Conservation (phyloP, 768 basidiomycete species). For the Termitomyces sp. region DNA sequence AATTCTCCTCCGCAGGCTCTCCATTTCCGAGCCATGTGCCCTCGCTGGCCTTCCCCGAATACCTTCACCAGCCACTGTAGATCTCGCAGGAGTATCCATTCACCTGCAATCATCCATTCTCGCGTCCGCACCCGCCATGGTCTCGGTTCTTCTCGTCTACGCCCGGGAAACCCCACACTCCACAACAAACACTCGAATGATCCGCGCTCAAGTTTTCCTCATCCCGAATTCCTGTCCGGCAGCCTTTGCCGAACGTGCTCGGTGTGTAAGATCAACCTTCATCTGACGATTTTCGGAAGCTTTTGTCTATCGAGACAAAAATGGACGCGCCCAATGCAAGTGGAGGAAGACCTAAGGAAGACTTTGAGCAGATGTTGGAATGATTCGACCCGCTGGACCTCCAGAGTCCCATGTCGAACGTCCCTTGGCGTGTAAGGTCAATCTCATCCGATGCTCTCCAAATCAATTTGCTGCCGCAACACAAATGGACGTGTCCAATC, state of each 20-base stretch:
- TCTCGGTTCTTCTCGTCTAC: background rate
- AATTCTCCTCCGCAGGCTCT: background rate
- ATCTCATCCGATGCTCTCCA: too few species aligned
- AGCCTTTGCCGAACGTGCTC: conserved; percentile 42
- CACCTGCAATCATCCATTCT: too few species aligned
- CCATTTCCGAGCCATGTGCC: background rate
- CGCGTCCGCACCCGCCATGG: too few species aligned
- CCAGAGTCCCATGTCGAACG: too few species aligned
- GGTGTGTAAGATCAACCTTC: conserved; percentile 77
- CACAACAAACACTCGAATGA: background rate
- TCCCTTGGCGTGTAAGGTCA: too few species aligned
- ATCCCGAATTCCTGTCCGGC: conserved; percentile 76
- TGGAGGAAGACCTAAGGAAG: conserved; percentile 40
- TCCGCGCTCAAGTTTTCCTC: conserved; percentile 37
- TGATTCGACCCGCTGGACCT: too few species aligned
- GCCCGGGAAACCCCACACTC: background rate
- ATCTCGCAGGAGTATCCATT: background rate
- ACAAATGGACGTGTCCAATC: too few species aligned
- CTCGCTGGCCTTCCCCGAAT: background rate
- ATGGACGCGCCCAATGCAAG: conserved; percentile 85
- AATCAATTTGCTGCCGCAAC: too few species aligned
- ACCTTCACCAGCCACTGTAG: background rate
- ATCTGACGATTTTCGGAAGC: conserved; percentile 60
- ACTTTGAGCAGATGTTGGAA: too few species aligned
- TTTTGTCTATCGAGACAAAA: conserved; percentile 73